phyloP scores from a whole-genome alignment of 371 early-diverging fungal species.

The Parasitella parasitica region DNA sequence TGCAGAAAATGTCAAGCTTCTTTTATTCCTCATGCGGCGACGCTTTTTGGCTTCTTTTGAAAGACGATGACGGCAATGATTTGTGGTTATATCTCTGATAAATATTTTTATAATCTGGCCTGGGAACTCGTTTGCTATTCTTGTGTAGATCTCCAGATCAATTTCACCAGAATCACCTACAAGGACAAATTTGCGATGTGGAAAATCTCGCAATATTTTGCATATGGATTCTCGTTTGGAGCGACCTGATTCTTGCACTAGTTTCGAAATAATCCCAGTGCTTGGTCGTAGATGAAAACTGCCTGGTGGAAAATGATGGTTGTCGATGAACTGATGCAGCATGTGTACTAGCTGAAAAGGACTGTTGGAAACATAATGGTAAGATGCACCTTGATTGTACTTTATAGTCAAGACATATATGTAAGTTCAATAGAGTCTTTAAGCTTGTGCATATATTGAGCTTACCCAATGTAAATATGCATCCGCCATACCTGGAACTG shows the following conservation, averaged over 20 bases:
- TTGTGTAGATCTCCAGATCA: constrained; percentile 80
- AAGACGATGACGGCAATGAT: not conserved
- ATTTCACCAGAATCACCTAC: constrained; percentile 92
- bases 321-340: constrained; percentile 70
- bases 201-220: constrained; percentile 67
- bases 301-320: constrained; percentile 76
- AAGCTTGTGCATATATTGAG: not conserved
- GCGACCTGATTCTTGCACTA: constrained; percentile 35
- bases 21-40: not conserved
- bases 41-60: not conserved
- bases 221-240: constrained; percentile 65
- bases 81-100: constrained; percentile 76
- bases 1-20: not conserved
- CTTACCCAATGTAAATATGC: constrained; percentile 63
- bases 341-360: constrained; percentile 86
- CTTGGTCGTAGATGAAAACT: constrained; percentile 69
- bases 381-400: constrained; percentile 65
- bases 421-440: not conserved
- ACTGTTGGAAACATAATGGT: constrained; percentile 91
- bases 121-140: constrained; percentile 60
- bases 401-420: not conserved
- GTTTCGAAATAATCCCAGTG: constrained; percentile 36
- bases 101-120: constrained; percentile 74
- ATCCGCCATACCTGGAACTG: constrained; percentile 72
- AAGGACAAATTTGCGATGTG: constrained; percentile 78